These are phyloP conservation scores for Verticillium zaregamsianum DNA, from an alignment of 2,329 filamentous ascomycete species.

Conservation along the genomic window DNA sequence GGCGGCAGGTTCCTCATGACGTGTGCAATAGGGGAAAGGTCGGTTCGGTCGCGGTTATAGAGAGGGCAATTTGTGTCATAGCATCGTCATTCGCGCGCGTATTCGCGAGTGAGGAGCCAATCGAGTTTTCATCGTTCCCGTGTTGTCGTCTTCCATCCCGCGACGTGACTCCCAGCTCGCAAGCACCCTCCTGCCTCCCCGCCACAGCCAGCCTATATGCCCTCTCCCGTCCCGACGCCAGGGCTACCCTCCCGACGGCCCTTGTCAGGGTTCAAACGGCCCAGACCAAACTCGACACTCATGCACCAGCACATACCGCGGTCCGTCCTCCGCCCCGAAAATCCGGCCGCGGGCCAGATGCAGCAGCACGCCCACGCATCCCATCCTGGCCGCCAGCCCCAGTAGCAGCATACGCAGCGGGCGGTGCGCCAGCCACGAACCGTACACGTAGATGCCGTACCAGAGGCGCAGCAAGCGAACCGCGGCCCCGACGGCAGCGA, in stretches of 20 bases:
- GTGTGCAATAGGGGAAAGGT: constrained; percentile 1
- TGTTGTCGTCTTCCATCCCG: neutral
- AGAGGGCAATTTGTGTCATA: constrained; percentile 3
- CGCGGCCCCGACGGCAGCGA: neutral
- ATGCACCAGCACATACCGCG: neutral
- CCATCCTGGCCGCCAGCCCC: neutral
- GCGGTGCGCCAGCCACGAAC: neutral
- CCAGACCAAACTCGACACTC: neutral
- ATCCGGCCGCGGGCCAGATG: neutral
- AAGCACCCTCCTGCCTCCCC: too few species aligned
- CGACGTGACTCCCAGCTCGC: too few species aligned
- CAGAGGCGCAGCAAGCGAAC: neutral
- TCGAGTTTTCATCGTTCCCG: constrained; percentile 4
- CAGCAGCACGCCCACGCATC: neutral
- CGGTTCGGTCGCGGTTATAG: constrained; percentile 3
- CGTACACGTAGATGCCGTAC: neutral
- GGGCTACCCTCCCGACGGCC: too few species aligned
- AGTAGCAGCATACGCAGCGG: neutral
- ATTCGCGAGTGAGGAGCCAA: neutral
- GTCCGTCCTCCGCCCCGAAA: neutral
- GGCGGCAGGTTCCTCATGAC: constrained; percentile 2
- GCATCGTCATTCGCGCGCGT: constrained; percentile 1
- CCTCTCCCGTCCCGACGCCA: too few species aligned
- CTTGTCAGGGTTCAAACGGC: neutral
- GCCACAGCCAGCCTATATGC: neutral